Evolutionary conservation across 2,329 filamentous ascomycete species (phyloP).

Genomic region (Rhynchosporium secalis): DNA sequence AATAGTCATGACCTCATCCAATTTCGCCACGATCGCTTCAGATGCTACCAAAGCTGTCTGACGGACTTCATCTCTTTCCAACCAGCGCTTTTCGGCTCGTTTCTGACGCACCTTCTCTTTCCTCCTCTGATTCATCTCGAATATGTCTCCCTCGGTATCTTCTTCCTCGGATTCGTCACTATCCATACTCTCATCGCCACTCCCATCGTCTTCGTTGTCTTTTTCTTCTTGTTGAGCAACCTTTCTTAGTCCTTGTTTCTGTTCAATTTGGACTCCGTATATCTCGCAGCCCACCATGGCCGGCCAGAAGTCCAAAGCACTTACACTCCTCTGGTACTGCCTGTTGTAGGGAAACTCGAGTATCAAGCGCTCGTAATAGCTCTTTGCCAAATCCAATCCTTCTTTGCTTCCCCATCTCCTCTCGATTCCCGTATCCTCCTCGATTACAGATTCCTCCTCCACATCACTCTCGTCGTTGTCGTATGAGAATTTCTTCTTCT

Average conservation of each 20-base stretch:
- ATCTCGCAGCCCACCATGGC: constrained; percentile 81
- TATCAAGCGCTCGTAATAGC: constrained; percentile 78
- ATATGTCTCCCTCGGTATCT: constrained; percentile 32
- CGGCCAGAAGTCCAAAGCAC: constrained; percentile 76
- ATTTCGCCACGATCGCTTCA: constrained; percentile 61
- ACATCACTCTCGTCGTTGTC: constrained; percentile 14
- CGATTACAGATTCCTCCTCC: constrained; percentile 9
- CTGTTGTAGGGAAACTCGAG: constrained; percentile 71
- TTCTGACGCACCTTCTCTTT: constrained; percentile 19
- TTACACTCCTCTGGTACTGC: constrained; percentile 58
- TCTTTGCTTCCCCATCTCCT: constrained; percentile 44
- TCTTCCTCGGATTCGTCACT: constrained; percentile 23
- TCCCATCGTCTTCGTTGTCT: constrained; percentile 29
- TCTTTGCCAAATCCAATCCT: constrained; percentile 57
- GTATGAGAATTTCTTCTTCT: constrained; percentile 5
- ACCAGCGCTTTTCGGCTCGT: constrained; percentile 32
- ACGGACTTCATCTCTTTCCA: constrained; percentile 36
- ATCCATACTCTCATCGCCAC: constrained; percentile 25
- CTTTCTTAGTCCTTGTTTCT: constrained; percentile 46
- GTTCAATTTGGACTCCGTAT: constrained; percentile 68
- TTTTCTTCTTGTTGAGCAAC: constrained; percentile 40
- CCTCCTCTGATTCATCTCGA: constrained; percentile 25
- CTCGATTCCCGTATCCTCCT: neutral
- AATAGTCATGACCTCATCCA: constrained; percentile 70
- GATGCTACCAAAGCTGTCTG: constrained; percentile 46